Conservation (phyloP, 2,329 filamentous ascomycete genomes). For the Trichocomaceae sp. region DNA sequence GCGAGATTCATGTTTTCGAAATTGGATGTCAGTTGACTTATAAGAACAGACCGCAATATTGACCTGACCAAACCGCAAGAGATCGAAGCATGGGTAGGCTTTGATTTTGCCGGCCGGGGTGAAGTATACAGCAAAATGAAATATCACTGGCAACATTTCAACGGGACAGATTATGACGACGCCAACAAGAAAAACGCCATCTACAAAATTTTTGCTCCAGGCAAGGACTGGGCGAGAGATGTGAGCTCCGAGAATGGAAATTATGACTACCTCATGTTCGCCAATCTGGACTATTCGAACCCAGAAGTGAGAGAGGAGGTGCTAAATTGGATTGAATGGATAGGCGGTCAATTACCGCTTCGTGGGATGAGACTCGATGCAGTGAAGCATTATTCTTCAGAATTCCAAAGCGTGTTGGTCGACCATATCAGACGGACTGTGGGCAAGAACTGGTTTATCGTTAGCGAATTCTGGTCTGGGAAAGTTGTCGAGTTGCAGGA, state of each 20-base stretch:
- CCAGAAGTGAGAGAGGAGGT: conserved; percentile 59
- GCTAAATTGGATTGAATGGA: conserved; percentile 62
- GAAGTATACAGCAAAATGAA: conserved; percentile 55
- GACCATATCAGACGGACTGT: conserved; percentile 47
- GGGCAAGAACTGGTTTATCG: conserved; percentile 54
- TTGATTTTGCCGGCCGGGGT: conserved; percentile 57
- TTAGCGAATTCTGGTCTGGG: conserved; percentile 64
- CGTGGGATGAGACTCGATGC: conserved; percentile 65
- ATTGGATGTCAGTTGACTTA: conserved; percentile 6
- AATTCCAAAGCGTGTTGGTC: conserved; percentile 62
- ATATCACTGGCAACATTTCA: conserved; percentile 63
- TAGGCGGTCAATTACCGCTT: conserved; percentile 54
- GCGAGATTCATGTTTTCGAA: neutral
- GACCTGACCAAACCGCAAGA: conserved; percentile 51
- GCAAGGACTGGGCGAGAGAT: conserved; percentile 58
- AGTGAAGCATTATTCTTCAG: conserved; percentile 63
- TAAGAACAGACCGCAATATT: conserved; percentile 46
- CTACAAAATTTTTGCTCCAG: conserved; percentile 58
- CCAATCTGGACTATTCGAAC: conserved; percentile 60
- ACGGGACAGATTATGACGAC: conserved; percentile 60
- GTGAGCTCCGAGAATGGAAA: conserved; percentile 62
- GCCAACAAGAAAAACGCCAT: conserved; percentile 52
- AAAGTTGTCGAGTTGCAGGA: conserved; percentile 49
- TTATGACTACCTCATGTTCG: conserved; percentile 64
- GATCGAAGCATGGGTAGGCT: conserved; percentile 63